A percentile compares a stretch with the other conserved stretches of the same genome.
phyloP scores from a whole-genome alignment of 129 eudicot species.

The Glebionis coronaria region DNA sequence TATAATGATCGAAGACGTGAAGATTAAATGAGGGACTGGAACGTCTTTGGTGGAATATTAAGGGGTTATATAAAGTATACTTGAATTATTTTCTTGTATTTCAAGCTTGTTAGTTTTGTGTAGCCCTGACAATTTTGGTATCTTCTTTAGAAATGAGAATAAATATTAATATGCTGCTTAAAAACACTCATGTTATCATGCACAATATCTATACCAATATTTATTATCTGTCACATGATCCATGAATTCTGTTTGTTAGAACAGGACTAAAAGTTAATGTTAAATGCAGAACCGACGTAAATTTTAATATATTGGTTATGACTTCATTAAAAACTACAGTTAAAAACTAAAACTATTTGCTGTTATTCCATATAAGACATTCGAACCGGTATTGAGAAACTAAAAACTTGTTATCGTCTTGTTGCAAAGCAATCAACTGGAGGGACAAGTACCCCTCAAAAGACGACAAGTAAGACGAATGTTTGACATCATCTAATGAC shows the following conservation, averaged over 20 bases:
- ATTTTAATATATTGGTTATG: no score
- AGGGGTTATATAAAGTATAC: slow-evolving; percentile 11
- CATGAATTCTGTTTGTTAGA: neutral
- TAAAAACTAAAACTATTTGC: neutral
- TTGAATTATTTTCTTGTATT: neutral
- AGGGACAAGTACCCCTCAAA: no score
- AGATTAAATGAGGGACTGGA: slow-evolving; percentile 3
- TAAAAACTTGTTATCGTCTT: no score
- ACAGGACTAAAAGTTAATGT: neutral
- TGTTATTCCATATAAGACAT: no score
- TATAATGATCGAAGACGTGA: slow-evolving; percentile 33
- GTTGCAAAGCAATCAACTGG: no score
- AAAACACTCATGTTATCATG: neutral
- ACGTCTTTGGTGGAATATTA: neutral
- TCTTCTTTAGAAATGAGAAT: neutral
- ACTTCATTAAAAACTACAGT: no score
- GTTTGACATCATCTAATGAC: no score
- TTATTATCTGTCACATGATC: neutral
- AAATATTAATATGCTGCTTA: neutral
- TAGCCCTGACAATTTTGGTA: slow-evolving; percentile 21
- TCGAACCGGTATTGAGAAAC: no score
- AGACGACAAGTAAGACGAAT: no score
- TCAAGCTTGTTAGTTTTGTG: slow-evolving; percentile 9
- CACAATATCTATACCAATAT: neutral
- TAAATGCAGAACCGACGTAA: neutral